Evolutionary conservation across 768 basidiomycete species (phyloP).

Genomic region (Phylloporus scabripes): DNA sequence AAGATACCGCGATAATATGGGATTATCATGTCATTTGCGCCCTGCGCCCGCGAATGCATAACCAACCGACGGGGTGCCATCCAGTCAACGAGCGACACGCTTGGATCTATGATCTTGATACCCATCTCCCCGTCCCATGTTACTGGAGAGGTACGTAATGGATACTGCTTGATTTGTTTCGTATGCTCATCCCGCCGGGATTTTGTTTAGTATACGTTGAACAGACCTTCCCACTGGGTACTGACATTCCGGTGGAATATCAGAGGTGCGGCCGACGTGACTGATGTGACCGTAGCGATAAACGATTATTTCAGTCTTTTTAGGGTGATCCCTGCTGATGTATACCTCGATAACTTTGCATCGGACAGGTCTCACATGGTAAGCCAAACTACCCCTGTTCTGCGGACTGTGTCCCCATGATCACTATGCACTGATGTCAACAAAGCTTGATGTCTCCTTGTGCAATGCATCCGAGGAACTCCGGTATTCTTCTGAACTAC

Average conservation of each 20-base stretch:
- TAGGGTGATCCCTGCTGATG: conserved; percentile 49
- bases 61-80: not conserved
- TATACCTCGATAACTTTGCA: conserved; percentile 56
- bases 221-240: conserved; percentile 38
- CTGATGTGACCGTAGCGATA: conserved; percentile 2
- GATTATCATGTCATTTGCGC: conserved; percentile 70
- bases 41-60: conserved; percentile 26
- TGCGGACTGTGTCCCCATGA: conserved; percentile 1
- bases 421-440: not conserved
- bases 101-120: conserved; percentile 74
- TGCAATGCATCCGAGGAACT: conserved; percentile 8
- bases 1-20: conserved; percentile 50
- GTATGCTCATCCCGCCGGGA: conserved; percentile 13
- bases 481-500: conserved; percentile 42
- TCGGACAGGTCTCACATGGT: conserved; percentile 80
- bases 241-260: conserved; percentile 30
- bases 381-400: conserved; percentile 10
- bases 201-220: conserved; percentile 40
- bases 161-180: conserved; percentile 2
- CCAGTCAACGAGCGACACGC: conserved; percentile 15
- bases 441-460: conserved; percentile 5
- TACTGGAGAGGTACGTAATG: conserved; percentile 40
- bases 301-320: conserved; percentile 42
- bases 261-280: conserved; percentile 38
- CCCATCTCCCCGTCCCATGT: conserved; percentile 46